A percentile compares a stretch with the other conserved stretches of the same genome.
Evolutionary conservation across 2,329 filamentous ascomycete genomes (phyloP).

Genomic region (Epichloe uncinata): DNA sequence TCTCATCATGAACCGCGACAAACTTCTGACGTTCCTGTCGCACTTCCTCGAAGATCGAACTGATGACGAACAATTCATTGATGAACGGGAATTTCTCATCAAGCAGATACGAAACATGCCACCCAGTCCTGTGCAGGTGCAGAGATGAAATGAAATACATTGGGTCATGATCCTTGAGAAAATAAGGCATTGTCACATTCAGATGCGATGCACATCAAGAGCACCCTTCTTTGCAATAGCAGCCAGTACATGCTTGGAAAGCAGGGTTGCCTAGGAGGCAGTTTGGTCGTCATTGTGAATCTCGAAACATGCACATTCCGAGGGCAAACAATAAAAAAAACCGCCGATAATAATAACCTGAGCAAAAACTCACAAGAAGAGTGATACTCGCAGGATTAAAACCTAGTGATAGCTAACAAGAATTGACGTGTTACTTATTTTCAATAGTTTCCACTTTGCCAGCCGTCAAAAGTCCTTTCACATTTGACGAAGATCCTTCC

Average conservation of each 20-base stretch:
- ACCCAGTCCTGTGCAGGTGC: conserved; percentile 38
- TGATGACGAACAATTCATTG: conserved; percentile 96
- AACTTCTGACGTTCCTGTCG: conserved; percentile 76
- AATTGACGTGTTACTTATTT: background rate
- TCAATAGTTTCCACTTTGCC: background rate
- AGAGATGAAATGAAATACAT: conserved; percentile 22
- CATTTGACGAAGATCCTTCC: background rate
- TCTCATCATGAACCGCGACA: conserved; percentile 88
- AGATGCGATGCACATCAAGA: background rate
- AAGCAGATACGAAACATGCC: conserved; percentile 75
- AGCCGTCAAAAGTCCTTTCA: background rate
- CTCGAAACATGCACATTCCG: background rate
- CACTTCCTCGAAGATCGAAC: conserved; percentile 89
- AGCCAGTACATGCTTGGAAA: background rate
- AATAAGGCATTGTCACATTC: background rate
- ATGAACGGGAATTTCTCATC: conserved; percentile 93
- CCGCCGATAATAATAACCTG: background rate
- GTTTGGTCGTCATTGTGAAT: background rate
- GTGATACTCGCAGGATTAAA: background rate
- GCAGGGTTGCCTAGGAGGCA: background rate
- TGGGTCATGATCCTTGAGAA: background rate
- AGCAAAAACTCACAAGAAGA: background rate
- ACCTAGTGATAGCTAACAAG: background rate
- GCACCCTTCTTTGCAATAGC: background rate
- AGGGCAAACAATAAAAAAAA: background rate